These are phyloP conservation scores for Teunomyces cretensis DNA, from an alignment of 805 yeast species.

Conservation along the genomic window DNA sequence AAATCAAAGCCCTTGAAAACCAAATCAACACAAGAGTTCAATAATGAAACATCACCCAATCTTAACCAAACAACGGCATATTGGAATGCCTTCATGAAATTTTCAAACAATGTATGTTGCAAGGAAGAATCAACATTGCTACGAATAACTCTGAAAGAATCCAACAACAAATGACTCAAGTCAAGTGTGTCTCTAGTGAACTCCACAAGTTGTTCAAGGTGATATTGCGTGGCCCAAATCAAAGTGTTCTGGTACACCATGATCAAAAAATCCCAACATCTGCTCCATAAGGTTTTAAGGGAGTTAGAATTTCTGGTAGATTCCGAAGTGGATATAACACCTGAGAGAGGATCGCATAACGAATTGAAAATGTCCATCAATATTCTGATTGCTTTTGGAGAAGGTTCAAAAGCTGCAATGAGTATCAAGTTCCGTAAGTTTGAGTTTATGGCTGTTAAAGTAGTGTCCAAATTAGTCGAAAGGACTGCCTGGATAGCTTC, in stretches of 20 bases:
- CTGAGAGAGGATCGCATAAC: slow-evolving; percentile 65
- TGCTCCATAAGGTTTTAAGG: slow-evolving; percentile 57
- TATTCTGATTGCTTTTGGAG: slow-evolving; percentile 72
- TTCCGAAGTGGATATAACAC: slow-evolving; percentile 39
- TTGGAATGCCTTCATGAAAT: slow-evolving; percentile 61
- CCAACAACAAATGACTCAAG: slow-evolving; percentile 65
- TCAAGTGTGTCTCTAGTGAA: slow-evolving; percentile 87
- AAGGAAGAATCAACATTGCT: slow-evolving; percentile 7
- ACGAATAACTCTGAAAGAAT: slow-evolving; percentile 52
- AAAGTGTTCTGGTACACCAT: slow-evolving; percentile 67
- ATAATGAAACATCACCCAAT: slow-evolving; percentile 73
- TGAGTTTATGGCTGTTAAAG: slow-evolving; percentile 49
- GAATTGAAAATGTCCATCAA: slow-evolving; percentile 69
- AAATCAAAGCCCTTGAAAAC: slow-evolving; percentile 66
- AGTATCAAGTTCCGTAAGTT: slow-evolving; percentile 46
- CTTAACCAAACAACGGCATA: slow-evolving; percentile 78
- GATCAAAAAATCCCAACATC: slow-evolving; percentile 70
- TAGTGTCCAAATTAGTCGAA: slow-evolving; percentile 39
- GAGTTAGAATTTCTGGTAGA: slow-evolving; percentile 11
- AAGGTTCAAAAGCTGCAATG: slow-evolving; percentile 62
- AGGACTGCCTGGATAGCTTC: slow-evolving; percentile 69
- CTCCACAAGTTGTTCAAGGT: slow-evolving; percentile 60
- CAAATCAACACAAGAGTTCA: slow-evolving; percentile 69
- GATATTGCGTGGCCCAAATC: slow-evolving; percentile 70
- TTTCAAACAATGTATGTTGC: slow-evolving; percentile 38